These are phyloP conservation scores for Candida ascalaphidarum DNA, from an alignment of 805 yeast species.

Conservation along the genomic window DNA sequence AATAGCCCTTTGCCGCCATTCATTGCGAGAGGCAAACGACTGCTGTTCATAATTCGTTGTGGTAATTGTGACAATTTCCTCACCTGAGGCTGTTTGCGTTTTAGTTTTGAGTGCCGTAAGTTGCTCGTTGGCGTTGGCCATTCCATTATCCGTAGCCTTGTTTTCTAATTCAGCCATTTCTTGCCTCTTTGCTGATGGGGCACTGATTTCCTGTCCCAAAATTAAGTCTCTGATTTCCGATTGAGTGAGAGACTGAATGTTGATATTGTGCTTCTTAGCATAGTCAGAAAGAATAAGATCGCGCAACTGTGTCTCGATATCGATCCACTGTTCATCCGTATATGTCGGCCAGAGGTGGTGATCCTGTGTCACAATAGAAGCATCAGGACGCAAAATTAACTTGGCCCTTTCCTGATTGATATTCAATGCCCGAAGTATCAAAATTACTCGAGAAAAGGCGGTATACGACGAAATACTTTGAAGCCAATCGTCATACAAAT, in stretches of 20 bases:
- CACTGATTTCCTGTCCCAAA: constrained; percentile 86
- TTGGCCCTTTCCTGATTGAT: constrained; percentile 72
- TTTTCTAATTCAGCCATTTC: constrained; percentile 66
- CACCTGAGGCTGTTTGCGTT: constrained; percentile 90
- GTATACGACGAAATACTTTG: constrained; percentile 77
- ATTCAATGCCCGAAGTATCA: constrained; percentile 75
- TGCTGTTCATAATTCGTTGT: constrained; percentile 84
- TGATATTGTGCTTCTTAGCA: constrained; percentile 77
- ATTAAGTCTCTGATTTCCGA: constrained; percentile 90
- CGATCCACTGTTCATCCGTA: constrained; percentile 84
- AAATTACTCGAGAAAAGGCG: constrained; percentile 81
- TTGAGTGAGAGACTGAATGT: constrained; percentile 81
- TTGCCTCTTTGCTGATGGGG: constrained; percentile 83
- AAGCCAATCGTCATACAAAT: constrained; percentile 93
- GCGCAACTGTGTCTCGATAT: constrained; percentile 78
- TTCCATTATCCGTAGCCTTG: constrained; percentile 25
- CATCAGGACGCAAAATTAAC: constrained; percentile 67
- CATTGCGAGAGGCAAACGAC: constrained; percentile 73
- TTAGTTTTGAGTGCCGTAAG: constrained; percentile 73
- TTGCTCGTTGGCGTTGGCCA: constrained; percentile 36
- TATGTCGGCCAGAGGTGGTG: constrained; percentile 94
- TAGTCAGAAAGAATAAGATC: constrained; percentile 83
- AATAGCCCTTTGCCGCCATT: constrained; percentile 86
- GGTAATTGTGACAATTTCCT: constrained; percentile 89
- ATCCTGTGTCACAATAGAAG: constrained; percentile 56